These are phyloP conservation scores for Fusarium longipes DNA, from an alignment of 2,329 filamentous ascomycete genomes.

Conservation along the genomic window DNA sequence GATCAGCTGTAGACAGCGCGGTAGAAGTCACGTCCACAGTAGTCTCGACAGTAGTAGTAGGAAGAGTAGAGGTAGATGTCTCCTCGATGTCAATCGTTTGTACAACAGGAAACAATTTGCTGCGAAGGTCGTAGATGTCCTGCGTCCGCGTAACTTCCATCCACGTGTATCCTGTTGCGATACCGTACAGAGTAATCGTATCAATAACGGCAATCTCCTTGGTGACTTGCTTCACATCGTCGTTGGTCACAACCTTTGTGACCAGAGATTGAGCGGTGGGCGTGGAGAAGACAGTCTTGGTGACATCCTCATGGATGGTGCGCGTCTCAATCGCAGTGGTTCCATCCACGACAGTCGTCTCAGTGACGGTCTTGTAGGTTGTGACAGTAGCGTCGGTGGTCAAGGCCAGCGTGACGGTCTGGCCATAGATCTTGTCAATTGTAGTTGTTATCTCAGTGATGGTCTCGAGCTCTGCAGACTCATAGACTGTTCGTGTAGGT, in stretches of 20 bases:
- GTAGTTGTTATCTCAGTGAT: neutral
- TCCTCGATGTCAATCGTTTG: constrained; percentile 2
- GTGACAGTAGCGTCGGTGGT: neutral
- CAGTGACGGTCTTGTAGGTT: constrained; percentile 1
- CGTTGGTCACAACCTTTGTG: constrained; percentile 2
- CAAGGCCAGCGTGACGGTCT: constrained; percentile 6
- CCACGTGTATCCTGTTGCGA: constrained; percentile 7
- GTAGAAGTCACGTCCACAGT: constrained; percentile 14
- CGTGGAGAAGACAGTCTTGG: constrained; percentile 6
- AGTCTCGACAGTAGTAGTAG: constrained; percentile 12
- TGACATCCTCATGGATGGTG: constrained; percentile 14
- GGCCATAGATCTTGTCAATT: constrained; percentile 7
- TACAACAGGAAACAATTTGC: neutral
- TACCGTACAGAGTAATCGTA: neutral
- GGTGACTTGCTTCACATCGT: constrained; percentile 5
- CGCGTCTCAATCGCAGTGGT: neutral
- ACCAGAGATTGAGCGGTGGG: neutral
- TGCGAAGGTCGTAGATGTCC: constrained; percentile 10
- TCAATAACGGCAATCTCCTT: constrained; percentile 5
- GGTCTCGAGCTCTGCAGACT: neutral
- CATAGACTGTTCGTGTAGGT: constrained; percentile 9
- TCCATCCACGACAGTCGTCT: neutral
- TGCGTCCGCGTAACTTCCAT: constrained; percentile 2
- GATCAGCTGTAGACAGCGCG: constrained; percentile 5
- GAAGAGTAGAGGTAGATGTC: constrained; percentile 1